Evolutionary conservation across 345 rosid species (phyloP).

Genomic region (Murraya koenigii): DNA sequence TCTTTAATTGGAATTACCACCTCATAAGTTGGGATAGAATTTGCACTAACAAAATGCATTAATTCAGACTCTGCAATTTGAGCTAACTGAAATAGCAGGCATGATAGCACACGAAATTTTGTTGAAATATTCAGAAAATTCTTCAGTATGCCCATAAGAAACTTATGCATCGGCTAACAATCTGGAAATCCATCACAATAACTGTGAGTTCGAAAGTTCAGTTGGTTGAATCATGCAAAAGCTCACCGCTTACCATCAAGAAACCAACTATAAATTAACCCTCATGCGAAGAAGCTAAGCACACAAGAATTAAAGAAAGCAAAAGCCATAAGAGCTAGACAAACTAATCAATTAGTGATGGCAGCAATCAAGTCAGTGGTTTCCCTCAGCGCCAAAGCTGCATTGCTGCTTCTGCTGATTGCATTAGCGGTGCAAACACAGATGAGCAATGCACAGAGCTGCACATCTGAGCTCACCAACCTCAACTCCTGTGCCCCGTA

Average conservation of each 20-base stretch:
- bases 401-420: conserved; percentile 27
- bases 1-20: too few species aligned
- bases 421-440: conserved; percentile 28
- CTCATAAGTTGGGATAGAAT: too few species aligned
- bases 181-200: conserved; percentile 9
- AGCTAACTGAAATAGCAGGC: neutral
- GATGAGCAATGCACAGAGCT: conserved; percentile 42
- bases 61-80: too few species aligned
- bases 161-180: neutral
- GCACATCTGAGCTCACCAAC: conserved; percentile 51
- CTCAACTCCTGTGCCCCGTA: conserved; percentile 68
- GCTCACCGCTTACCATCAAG: neutral
- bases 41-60: too few species aligned
- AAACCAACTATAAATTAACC: conserved; percentile 21
- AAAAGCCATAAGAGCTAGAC: too few species aligned
- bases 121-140: neutral
- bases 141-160: neutral
- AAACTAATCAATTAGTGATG: neutral
- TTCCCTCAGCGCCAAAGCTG: conserved; percentile 3
- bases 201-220: neutral
- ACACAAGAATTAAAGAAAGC: neutral
- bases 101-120: neutral
- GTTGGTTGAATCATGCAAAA: conserved; percentile 29
- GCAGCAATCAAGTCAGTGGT: conserved; percentile 12
- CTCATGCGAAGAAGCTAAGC: neutral